Evolutionary conservation across 495 filamentous ascomycete species (phyloP), one percentile per base, ranked within the genome.

Genomic region (Astrocystis sublimbata): DNA sequence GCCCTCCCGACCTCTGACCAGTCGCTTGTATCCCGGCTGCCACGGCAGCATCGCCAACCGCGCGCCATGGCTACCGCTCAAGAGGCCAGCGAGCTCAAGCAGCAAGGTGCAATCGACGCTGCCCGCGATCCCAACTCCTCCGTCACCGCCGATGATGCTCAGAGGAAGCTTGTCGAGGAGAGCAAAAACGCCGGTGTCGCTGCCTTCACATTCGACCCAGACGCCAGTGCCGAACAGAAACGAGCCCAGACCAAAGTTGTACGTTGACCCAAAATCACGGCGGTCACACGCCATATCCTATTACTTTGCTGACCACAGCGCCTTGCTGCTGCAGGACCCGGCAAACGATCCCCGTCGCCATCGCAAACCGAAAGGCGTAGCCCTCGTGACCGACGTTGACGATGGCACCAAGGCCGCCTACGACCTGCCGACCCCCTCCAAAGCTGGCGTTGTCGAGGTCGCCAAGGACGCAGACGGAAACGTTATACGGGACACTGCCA

Each of bases 171-270:
- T 45, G 82, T 93, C 28, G 80, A 88, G 6, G 89, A 97, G 71
- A 88, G 88, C 65, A 85, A 81, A 68, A 87, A 88, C 66, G 88
- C 87, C 15, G 94, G 94, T 21, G 83, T 86, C 3, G 79, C 86
- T 8, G 93, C 91, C 54, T 92, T 88, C 72, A 85, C 89, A 67
- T 98, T 97, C 76, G 82, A 98, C 71, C 92, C 94, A 2, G 71
- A 97, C 79, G 92, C 93, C 26, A 87, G 83, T 19, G 83, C 90
- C 0, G 91, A 92, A 73, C 83, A 93, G 69, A 98, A 98, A 78
- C 87, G 84, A 49, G 89, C 89, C 24, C 88, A 89, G 62, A 88
- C 88, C 4, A 81, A 82, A 82, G 84, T 88, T 64, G 94, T 97
- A 84, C 58, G 89, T 84, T 41, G 33, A 50, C 31, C 30, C 33